These are phyloP conservation scores for Beauveria australis DNA, from an alignment of 2,329 filamentous ascomycete genomes.

Conservation along the genomic window DNA sequence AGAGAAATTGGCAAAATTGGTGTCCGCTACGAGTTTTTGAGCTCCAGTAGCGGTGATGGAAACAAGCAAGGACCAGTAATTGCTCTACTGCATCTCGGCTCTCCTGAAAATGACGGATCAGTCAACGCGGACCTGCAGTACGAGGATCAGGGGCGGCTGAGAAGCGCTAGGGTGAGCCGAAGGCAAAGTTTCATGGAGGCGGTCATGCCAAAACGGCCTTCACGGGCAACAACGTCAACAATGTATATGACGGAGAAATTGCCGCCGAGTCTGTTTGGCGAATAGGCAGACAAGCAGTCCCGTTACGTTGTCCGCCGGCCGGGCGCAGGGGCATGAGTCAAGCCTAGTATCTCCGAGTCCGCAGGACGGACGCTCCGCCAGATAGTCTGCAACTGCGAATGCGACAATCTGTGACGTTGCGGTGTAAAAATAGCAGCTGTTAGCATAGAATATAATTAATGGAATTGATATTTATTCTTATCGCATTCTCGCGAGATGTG, in stretches of 20 bases:
- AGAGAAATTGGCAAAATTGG: background rate
- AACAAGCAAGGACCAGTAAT: background rate
- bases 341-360: background rate
- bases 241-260: background rate
- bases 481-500: too few species aligned
- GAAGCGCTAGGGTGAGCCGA: background rate
- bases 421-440: background rate
- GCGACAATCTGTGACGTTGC: background rate
- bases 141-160: background rate
- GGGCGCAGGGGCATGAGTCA: background rate
- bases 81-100: background rate
- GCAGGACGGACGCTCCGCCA: background rate
- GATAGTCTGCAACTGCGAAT: background rate
- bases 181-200: slow-evolving; percentile 3
- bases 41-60: background rate
- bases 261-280: background rate
- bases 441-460: background rate
- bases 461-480: background rate
- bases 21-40: background rate
- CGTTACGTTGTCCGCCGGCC: background rate
- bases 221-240: background rate
- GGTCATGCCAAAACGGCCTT: background rate
- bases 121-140: background rate
- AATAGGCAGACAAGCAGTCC: background rate
- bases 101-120: background rate